Base-by-base conservation (phyloP, 2,329 filamentous ascomycete species). In the Aspergillus japonicus region DNA sequence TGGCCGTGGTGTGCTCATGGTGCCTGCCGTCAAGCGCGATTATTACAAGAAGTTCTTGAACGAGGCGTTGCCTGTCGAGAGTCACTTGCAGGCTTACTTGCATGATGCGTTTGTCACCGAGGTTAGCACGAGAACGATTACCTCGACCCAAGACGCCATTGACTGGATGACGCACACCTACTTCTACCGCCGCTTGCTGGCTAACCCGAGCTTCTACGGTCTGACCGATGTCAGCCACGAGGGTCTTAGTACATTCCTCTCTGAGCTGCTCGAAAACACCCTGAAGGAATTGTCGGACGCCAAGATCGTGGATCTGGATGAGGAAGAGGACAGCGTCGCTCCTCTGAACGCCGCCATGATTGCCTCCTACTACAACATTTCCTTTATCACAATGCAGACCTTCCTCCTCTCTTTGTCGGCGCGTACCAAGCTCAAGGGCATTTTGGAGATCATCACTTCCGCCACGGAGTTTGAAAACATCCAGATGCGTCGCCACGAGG, bases 11-110 rank as follows among this genome's bases (percentile, higher is more conserved):
- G 91, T 99, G n/a, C 83, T 99, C 49, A 98, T 99, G 95, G 87
- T 97, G 11, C 92, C 94, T 2, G 88, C 90, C 19, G 92, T 96
- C 51, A 97, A 96, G 83, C 88, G 95, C 42, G 93, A 97, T 64
- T 99, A 96, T 78, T 99, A 98, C 84, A 96, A 95, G 80, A 99
- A 99, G 78, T 99, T 99, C 81, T 80, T 99, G 65, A 94, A 95
- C 68, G 96, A 99, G 75, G 95, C 95, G 21, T 82, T 99, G 47
- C 95, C 95, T 0, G 92, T 99, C 24, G 95, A 99, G 79, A 96
- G 92, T 65, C 92, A 96, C 73, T 83, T 99, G 33, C 91, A 96
- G 72, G 88, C 90, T 58, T 96, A 92, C 75, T 83, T 99, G 35
- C 92, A 96, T 69, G 96, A 99, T 77, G 93, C 92, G 0, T 98